phyloP scores from a whole-genome alignment of 2,329 filamentous ascomycete genomes.

The Colletotrichum truncatum region DNA sequence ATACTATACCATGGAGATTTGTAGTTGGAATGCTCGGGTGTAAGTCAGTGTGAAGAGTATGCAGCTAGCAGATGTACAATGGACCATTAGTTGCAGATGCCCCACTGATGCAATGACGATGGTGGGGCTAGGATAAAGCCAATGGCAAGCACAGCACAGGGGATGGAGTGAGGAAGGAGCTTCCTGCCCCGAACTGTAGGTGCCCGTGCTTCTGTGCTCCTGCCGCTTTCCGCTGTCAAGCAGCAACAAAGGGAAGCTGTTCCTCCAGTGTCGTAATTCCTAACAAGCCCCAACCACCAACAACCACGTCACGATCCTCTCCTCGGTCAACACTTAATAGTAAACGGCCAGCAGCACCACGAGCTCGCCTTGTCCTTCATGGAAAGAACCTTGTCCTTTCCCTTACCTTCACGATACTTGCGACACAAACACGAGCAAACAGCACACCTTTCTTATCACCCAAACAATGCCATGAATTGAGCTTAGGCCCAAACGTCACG shows the following conservation, averaged over 20 bases:
- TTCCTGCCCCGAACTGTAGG: background rate
- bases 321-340: too few species aligned
- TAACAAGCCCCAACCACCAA: background rate
- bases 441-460: background rate
- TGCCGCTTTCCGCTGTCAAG: background rate
- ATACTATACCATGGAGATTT: too few species aligned
- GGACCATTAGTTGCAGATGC: too few species aligned
- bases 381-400: background rate
- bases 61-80: too few species aligned
- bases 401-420: background rate
- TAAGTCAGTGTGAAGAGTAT: too few species aligned
- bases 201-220: conserved; percentile 2
- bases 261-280: background rate
- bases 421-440: background rate
- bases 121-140: background rate
- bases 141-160: too few species aligned
- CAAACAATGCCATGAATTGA: conserved; percentile 23
- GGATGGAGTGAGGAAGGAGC: background rate
- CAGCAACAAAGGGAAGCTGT: background rate
- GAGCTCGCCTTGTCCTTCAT: background rate
- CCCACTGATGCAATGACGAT: background rate
- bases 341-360: too few species aligned
- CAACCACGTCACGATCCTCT: background rate
- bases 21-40: too few species aligned
- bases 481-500: background rate